These are phyloP conservation scores for Metschnikowia koreensis DNA, from an alignment of 805 yeast genomes.

Conservation along the genomic window DNA sequence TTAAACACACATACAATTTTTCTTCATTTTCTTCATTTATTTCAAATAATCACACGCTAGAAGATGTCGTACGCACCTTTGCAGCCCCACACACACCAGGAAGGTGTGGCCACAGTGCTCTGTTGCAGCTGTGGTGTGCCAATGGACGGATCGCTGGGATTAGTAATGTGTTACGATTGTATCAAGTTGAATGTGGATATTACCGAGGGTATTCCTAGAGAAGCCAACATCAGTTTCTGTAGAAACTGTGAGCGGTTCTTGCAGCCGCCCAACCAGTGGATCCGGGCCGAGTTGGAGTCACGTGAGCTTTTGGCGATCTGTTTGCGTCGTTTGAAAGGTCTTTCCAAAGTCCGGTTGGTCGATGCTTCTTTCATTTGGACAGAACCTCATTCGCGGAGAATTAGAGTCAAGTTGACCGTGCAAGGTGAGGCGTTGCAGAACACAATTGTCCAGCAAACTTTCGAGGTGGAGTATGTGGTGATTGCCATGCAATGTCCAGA, in stretches of 20 bases:
- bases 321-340: slow-evolving; percentile 82
- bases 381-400: slow-evolving; percentile 96
- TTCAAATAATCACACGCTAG: neutral
- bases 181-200: slow-evolving; percentile 90
- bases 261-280: slow-evolving; percentile 95
- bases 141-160: slow-evolving; percentile 90
- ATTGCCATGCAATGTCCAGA: slow-evolving; percentile 97
- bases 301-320: slow-evolving; percentile 90
- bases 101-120: slow-evolving; percentile 72
- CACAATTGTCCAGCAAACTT: slow-evolving; percentile 88
- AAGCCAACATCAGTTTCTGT: slow-evolving; percentile 89
- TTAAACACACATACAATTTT: too few species aligned
- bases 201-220: slow-evolving; percentile 89
- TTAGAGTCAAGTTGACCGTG: slow-evolving; percentile 85
- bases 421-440: slow-evolving; percentile 95
- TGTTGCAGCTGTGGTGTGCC: slow-evolving; percentile 99
- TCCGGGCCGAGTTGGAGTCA: slow-evolving; percentile 84
- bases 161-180: slow-evolving; percentile 97
- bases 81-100: slow-evolving; percentile 13
- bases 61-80: slow-evolving; percentile 21
- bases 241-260: slow-evolving; percentile 95
- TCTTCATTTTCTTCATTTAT: neutral
- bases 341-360: slow-evolving; percentile 77
- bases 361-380: slow-evolving; percentile 98
- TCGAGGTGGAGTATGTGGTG: slow-evolving; percentile 92